Conservation (phyloP, 108 stramenopile species). For the Nitzschia sp. region DNA sequence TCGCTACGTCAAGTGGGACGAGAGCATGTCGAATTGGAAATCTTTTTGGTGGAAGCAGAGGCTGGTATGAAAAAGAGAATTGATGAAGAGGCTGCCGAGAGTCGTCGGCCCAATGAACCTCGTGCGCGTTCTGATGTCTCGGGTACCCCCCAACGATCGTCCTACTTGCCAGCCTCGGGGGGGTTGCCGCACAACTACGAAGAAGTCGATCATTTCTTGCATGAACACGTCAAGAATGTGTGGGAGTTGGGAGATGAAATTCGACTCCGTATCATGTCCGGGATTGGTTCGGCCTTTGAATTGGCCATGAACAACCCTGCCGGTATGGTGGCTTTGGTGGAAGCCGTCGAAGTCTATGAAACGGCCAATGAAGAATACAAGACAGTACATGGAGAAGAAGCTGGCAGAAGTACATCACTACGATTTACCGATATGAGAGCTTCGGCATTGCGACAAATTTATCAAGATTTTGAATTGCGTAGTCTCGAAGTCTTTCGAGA, state of each 20-base stretch:
- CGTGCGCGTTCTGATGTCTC: neutral
- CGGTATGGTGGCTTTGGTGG: slow-evolving; percentile 87
- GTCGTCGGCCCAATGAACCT: neutral
- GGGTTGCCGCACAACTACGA: slow-evolving; percentile 52
- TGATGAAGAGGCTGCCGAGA: slow-evolving; percentile 42
- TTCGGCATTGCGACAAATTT: slow-evolving; percentile 78
- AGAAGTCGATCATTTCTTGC: slow-evolving; percentile 73
- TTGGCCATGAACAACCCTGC: slow-evolving; percentile 80
- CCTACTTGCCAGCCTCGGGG: neutral
- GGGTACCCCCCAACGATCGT: neutral
- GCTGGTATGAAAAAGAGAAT: slow-evolving; percentile 77
- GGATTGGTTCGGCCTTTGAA: slow-evolving; percentile 83
- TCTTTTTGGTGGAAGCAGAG: slow-evolving; percentile 86
- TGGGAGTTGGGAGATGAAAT: slow-evolving; percentile 92
- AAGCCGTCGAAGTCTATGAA: slow-evolving; percentile 88
- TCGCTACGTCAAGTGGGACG: slow-evolving; percentile 74
- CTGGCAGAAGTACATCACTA: slow-evolving; percentile 43
- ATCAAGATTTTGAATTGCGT: slow-evolving; percentile 79
- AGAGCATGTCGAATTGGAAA: slow-evolving; percentile 86
- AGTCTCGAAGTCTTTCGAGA: slow-evolving; percentile 74
- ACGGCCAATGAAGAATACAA: slow-evolving; percentile 69
- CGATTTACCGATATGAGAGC: slow-evolving; percentile 87
- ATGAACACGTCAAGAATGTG: slow-evolving; percentile 87
- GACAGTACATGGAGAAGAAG: slow-evolving; percentile 57
- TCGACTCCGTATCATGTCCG: slow-evolving; percentile 72